Conservation (phyloP, 331 rosid genomes). For the Cydonia oblonga region DNA sequence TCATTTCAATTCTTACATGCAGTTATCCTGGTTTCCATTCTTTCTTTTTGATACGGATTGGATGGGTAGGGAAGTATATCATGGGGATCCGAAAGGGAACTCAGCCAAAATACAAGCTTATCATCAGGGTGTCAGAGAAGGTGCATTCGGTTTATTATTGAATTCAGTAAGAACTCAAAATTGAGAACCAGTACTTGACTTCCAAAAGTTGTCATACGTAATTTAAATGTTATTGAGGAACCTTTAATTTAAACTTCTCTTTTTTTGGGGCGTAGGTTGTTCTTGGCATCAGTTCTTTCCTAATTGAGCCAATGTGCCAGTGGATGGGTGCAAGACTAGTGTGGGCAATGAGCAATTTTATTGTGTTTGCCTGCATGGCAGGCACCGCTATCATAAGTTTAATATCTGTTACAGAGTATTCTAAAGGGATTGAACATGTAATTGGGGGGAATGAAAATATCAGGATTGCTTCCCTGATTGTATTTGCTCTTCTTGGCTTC, state of each 20-base stretch:
- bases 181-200: constrained; percentile 18
- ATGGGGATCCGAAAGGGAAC: constrained; percentile 87
- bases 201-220: background rate
- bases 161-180: constrained; percentile 93
- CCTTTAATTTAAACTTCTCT: background rate
- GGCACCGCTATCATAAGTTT: constrained; percentile 81
- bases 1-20: constrained; percentile 22
- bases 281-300: constrained; percentile 85
- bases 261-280: constrained; percentile 50
- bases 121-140: constrained; percentile 95
- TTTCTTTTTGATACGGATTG: constrained; percentile 95
- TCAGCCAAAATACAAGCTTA: constrained; percentile 37
- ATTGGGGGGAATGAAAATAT: constrained; percentile 63
- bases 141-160: constrained; percentile 99
- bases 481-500: constrained; percentile 90
- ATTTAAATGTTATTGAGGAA: background rate
- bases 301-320: constrained; percentile 91
- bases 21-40: constrained; percentile 98
- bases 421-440: constrained; percentile 57
- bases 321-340: constrained; percentile 78
- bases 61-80: constrained; percentile 99
- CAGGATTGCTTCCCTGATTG: constrained; percentile 70
- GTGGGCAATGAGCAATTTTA: constrained; percentile 95
- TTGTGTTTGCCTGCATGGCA: constrained; percentile 90
- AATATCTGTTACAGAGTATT: constrained; percentile 43